These are phyloP conservation scores for Boletus rubroflammeus DNA, from an alignment of 768 basidiomycete genomes.

Conservation along the genomic window DNA sequence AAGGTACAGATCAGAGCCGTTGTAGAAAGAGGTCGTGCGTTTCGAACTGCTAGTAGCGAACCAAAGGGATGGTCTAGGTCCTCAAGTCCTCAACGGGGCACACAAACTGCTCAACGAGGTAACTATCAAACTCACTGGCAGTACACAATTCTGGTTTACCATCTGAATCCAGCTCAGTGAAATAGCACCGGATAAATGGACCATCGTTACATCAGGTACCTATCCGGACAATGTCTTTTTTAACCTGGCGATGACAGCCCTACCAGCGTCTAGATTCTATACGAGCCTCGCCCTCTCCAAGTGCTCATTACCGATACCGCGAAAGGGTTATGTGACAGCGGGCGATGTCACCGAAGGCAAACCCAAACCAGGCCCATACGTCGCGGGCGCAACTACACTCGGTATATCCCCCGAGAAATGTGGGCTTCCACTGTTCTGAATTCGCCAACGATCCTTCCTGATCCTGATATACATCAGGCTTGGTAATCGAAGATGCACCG, in stretches of 20 bases:
- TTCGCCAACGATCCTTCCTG: neutral
- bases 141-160: neutral
- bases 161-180: constrained; percentile 17
- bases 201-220: constrained; percentile 76
- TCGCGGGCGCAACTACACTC: constrained; percentile 62
- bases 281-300: constrained; percentile 63
- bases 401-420: constrained; percentile 57
- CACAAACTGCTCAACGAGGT: constrained; percentile 54
- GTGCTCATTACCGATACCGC: constrained; percentile 58
- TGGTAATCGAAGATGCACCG: constrained; percentile 90
- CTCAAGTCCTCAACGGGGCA: constrained; percentile 66
- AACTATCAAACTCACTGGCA: neutral
- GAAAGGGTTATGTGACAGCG: constrained; percentile 64
- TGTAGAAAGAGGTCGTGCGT: constrained; percentile 62
- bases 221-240: neutral
- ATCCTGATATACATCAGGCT: constrained; percentile 41
- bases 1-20: neutral
- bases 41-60: constrained; percentile 76
- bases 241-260: neutral
- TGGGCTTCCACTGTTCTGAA: constrained; percentile 25
- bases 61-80: constrained; percentile 39
- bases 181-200: constrained; percentile 49
- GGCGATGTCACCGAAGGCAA: constrained; percentile 66
- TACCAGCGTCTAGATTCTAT: constrained; percentile 68
- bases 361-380: constrained; percentile 86